Evolutionary conservation across 2,329 filamentous ascomycete genomes (phyloP), one percentile per base, ranked within the genome.

Genomic region (Ceratocystis cubensis): DNA sequence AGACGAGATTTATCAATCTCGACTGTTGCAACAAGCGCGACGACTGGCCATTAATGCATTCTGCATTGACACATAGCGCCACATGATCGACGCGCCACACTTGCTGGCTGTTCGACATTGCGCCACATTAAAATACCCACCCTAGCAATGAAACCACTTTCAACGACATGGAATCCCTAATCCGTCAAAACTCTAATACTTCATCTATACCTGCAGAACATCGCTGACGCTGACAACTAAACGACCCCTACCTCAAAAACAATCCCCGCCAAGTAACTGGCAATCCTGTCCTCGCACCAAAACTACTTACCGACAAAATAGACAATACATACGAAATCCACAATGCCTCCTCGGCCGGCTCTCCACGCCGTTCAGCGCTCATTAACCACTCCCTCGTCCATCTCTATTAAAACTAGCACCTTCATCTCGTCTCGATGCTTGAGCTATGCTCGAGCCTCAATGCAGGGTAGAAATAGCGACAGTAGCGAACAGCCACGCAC

Each of bases 401-500:
- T 28, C n/a, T 33, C 44, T 7, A 50, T 22, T 45, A 61, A 66
- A 44, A 64, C 67, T 45, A 46, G 30, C 53, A 45, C 45, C 1
- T 63, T 67, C 68, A 57, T 65, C 50, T 41, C 66, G 33, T 61
- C 53, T 66, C 44, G 69, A 62, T 37, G 66, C 65, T 53, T 67
- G 66, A 64, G 68, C 48, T 50, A 57, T 48, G 45, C 69, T 63
- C 66, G 66, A 13, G 45, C 37, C 61, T 25, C 61, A 10, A 41
- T 63, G 15, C 56, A 37, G n/a, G 15, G n/a, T 22, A 25, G 48
- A 22, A 25, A 15, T 13, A 28, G 25, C 22, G 22, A 5, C 20
- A 17, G 37, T 2, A 59, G 13, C 20, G 25, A 59, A n/a, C 41
- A 63, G 53, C 61, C 67, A 10, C 45, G 33, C 10, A 68, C 67